These are phyloP conservation scores for Ophiostoma novo-ulmi DNA, from an alignment of 2,329 filamentous ascomycete species.

Conservation along the genomic window DNA sequence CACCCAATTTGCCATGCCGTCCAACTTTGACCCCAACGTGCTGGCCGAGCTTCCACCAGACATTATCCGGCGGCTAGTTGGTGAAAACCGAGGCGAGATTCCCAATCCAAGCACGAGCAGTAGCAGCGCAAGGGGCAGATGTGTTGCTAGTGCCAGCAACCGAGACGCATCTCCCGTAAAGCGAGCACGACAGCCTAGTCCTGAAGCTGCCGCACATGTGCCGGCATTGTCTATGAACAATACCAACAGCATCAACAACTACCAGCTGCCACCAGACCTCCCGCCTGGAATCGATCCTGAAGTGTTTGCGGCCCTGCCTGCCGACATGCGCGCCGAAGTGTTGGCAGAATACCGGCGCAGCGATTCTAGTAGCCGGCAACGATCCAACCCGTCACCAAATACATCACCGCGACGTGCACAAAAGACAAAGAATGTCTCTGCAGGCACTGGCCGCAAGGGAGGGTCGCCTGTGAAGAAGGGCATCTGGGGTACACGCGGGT, in stretches of 20 bases:
- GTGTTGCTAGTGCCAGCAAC: conserved; percentile 22
- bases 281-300: conserved; percentile 81
- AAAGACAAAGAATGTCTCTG: conserved; percentile 16
- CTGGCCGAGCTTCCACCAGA: conserved; percentile 77
- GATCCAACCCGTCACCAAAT: conserved; percentile 42
- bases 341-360: conserved; percentile 61
- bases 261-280: conserved; percentile 33
- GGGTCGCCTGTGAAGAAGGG: conserved; percentile 21
- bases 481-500: conserved; percentile 21
- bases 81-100: conserved; percentile 39
- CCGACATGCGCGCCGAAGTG: conserved; percentile 79
- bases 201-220: not conserved
- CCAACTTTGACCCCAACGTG: conserved; percentile 74
- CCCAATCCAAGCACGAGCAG: conserved; percentile 25
- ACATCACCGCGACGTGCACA: conserved; percentile 41
- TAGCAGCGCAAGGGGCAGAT: not conserved
- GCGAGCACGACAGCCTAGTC: conserved; percentile 35
- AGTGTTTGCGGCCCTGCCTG: conserved; percentile 75
- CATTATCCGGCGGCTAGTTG: conserved; percentile 70
- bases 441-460: not conserved
- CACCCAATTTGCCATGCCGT: conserved; percentile 87
- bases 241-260: not conserved
- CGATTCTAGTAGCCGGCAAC: not conserved
- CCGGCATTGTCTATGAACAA: conserved; percentile 3
- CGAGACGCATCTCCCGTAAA: conserved; percentile 28